Percentiles rank a stretch among this genome's conserved stretches.
Conservation (phyloP, 202 grass and related monocot species). For the Sporobolus alterniflorus region DNA sequence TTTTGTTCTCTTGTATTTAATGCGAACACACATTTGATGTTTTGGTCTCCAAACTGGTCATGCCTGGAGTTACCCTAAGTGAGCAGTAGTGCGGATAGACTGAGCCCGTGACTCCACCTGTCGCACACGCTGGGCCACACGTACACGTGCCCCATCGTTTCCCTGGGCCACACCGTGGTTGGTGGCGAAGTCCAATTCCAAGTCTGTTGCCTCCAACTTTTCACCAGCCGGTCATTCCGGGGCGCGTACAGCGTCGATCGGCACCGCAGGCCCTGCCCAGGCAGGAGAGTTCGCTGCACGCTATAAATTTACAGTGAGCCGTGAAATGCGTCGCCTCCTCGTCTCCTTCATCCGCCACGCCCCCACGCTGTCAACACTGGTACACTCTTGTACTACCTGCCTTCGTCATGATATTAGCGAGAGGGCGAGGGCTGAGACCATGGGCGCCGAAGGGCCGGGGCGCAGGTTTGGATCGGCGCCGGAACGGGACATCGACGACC, state of each 20-base stretch:
- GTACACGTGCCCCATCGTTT: neutral
- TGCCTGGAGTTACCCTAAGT: no score
- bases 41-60: no score
- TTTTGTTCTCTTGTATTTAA: no score
- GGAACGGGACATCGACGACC: slow-evolving; percentile 86
- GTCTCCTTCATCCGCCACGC: neutral
- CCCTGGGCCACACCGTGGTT: neutral
- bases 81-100: no score
- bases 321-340: no score
- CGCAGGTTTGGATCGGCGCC: slow-evolving; percentile 10
- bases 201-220: neutral
- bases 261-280: neutral
- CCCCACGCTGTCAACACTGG: slow-evolving; percentile 15
- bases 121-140: neutral
- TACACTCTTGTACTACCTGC: neutral
- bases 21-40: no score
- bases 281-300: neutral
- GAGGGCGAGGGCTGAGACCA: neutral
- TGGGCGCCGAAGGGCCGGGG: slow-evolving; percentile 24
- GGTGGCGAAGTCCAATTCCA: slow-evolving; percentile 30
- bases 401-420: neutral
- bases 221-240: neutral
- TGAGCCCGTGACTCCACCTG: neutral
- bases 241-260: no score
- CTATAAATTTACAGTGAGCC: slow-evolving; percentile 43